These are phyloP conservation scores for Escovopsis sp. DNA, from an alignment of 2,329 filamentous ascomycete species.

Conservation along the genomic window DNA sequence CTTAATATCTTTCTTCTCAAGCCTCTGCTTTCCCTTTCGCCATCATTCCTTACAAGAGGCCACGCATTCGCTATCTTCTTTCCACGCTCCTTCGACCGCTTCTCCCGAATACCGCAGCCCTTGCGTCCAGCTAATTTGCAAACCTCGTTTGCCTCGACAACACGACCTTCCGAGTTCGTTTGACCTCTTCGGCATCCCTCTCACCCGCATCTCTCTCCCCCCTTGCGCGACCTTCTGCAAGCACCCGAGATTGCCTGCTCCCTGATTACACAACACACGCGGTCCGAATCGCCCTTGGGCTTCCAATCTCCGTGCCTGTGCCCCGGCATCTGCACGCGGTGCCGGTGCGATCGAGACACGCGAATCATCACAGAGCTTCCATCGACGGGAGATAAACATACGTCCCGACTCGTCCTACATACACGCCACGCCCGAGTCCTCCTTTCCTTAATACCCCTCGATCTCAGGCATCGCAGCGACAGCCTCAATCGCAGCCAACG, in stretches of 20 bases:
- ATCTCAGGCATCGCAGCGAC: no score
- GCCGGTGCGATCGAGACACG: no score
- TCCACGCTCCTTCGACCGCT: conserved; percentile 2
- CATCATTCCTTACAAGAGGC: no score
- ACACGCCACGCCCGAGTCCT: not conserved
- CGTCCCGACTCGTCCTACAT: no score
- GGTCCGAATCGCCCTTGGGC: conserved; percentile 1
- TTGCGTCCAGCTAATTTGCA: not conserved
- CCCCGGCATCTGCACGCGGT: not conserved
- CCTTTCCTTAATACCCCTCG: no score
- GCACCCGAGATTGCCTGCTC: conserved; percentile 1
- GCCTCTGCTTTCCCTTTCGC: no score
- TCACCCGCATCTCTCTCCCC: not conserved
- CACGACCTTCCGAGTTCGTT: conserved; percentile 1
- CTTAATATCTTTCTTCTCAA: no score
- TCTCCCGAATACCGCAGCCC: conserved; percentile 1
- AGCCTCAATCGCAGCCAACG: no score
- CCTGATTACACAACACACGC: conserved; percentile 1
- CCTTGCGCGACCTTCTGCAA: conserved; percentile 4
- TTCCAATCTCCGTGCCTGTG: not conserved
- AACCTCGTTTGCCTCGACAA: not conserved
- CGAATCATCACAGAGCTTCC: no score
- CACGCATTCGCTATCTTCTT: no score
- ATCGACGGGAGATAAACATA: no score
- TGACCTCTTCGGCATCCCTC: conserved; percentile 3